These are phyloP conservation scores for Mycena latifolia DNA, from an alignment of 768 basidiomycete genomes.

Conservation along the genomic window DNA sequence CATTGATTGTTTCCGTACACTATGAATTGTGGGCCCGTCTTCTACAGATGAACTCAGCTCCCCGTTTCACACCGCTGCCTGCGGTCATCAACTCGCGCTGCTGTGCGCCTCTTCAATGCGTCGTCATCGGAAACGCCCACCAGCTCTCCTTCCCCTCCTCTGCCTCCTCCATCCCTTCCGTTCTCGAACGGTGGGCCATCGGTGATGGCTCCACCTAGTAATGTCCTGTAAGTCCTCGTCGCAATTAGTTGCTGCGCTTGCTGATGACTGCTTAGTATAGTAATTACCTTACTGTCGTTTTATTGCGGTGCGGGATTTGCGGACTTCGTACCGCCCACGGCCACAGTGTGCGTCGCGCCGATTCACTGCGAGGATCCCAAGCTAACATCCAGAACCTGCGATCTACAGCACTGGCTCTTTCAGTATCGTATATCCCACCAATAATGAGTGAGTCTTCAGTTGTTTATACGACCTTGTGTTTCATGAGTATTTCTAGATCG, in stretches of 20 bases:
- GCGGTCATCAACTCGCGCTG: neutral
- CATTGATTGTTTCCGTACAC: neutral
- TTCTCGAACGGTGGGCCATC: neutral
- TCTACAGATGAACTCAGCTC: constrained; percentile 12
- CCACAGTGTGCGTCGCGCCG: neutral
- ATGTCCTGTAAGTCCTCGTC: neutral
- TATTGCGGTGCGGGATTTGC: constrained; percentile 1
- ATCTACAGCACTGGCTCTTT: constrained; percentile 3
- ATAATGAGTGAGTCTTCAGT: constrained; percentile 9
- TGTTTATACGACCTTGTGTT: neutral
- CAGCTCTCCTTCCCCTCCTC: neutral
- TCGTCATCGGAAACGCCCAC: neutral
- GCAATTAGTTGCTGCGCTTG: neutral
- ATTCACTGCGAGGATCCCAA: neutral
- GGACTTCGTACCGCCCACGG: neutral
- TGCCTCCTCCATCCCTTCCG: neutral
- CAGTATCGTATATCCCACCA: constrained; percentile 1
- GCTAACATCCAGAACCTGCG: neutral
- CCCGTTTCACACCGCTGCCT: neutral
- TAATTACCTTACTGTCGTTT: constrained; percentile 5
- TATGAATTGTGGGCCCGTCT: neutral
- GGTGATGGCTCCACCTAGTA: neutral
- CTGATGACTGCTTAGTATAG: constrained; percentile 1
- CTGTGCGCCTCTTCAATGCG: constrained; percentile 7
- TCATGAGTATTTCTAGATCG: too few species aligned